Conservation (phyloP, 176 grass and related monocot genomes). For the Rhynchospora breviuscula region DNA sequence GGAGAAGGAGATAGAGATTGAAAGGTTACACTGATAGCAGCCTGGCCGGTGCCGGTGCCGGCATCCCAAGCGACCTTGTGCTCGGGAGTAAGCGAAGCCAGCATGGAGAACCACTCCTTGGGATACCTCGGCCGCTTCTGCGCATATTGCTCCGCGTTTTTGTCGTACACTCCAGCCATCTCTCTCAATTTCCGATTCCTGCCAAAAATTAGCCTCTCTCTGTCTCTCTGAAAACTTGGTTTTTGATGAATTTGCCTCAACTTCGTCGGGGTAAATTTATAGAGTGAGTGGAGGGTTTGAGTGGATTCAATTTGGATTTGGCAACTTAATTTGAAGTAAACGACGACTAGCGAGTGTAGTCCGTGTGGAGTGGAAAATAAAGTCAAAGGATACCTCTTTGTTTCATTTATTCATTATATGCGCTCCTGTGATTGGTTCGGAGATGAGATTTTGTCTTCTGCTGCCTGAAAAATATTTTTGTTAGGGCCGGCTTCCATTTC, state of each 20-base stretch:
- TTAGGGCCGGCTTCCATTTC: too few species aligned
- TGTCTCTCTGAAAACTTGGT: background rate
- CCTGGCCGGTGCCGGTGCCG: constrained; percentile 57
- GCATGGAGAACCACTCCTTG: constrained; percentile 17
- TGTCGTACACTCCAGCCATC: constrained; percentile 17
- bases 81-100: constrained; percentile 29
- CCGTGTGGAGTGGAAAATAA: background rate
- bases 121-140: constrained; percentile 13
- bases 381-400: background rate
- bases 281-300: background rate
- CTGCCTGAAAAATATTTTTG: background rate
- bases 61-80: constrained; percentile 44
- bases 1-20: background rate
- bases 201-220: background rate
- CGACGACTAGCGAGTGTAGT: background rate
- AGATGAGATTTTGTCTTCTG: background rate
- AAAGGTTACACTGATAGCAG: constrained; percentile 35
- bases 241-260: background rate
- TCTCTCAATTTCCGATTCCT: background rate
- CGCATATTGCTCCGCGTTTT: constrained; percentile 1
- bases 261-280: background rate
- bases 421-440: background rate
- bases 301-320: constrained; percentile 4
- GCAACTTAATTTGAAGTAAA: background rate
- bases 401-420: too few species aligned